phyloP scores from a whole-genome alignment of 2,329 filamentous ascomycete species.

The Cordyceps sp. region DNA sequence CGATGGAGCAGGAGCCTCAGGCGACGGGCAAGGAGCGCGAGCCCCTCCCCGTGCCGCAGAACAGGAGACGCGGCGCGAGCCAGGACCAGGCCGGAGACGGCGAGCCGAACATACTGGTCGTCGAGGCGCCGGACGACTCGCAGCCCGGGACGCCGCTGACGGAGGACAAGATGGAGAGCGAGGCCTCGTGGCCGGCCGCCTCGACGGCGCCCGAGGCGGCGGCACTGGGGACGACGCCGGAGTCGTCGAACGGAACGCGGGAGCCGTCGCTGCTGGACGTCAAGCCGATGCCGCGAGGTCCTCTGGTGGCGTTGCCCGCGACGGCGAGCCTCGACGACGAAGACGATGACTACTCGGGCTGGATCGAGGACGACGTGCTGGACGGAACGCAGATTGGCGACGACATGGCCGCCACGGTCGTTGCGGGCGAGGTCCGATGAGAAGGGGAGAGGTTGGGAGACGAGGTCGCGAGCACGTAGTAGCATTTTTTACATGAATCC shows the following conservation, averaged over 20 bases:
- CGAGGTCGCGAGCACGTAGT: too few species aligned
- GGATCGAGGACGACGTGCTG: constrained; percentile 13
- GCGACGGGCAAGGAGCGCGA: constrained; percentile 11
- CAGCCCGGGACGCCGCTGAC: constrained; percentile 34
- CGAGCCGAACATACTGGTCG: constrained; percentile 42
- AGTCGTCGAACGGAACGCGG: constrained; percentile 3
- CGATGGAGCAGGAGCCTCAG: background rate
- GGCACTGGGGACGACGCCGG: background rate
- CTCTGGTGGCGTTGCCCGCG: constrained; percentile 6
- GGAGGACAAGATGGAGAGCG: constrained; percentile 13
- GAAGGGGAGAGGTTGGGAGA: too few species aligned
- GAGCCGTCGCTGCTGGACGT: background rate
- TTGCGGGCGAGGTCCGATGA: background rate
- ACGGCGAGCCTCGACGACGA: constrained; percentile 8
- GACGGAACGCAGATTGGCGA: constrained; percentile 4
- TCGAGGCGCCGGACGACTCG: constrained; percentile 48
- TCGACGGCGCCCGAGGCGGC: background rate
- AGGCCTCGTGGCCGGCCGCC: constrained; percentile 6
- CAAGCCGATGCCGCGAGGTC: background rate
- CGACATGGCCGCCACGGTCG: background rate
- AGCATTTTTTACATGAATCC: too few species aligned
- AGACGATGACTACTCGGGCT: constrained; percentile 18
- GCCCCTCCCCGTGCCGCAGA: constrained; percentile 18
- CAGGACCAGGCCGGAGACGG: constrained; percentile 17
- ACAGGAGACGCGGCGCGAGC: constrained; percentile 19